Base-by-base conservation (phyloP, 495 filamentous ascomycete genomes). In the Massariosphaeria phaeospora region DNA sequence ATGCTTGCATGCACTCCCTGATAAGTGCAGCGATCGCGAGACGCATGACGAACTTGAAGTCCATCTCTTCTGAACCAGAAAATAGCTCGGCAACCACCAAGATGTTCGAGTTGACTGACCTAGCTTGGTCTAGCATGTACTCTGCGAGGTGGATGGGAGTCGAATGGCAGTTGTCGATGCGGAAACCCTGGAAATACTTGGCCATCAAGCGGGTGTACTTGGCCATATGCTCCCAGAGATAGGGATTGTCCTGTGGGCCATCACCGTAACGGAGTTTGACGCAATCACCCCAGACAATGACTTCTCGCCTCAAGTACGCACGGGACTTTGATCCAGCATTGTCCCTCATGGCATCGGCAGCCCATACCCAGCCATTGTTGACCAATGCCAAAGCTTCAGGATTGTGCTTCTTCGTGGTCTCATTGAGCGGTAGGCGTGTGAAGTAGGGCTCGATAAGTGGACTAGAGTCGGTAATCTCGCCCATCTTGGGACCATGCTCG, bases 301-400 rank as follows among this genome's bases (percentile, higher is more conserved):
- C 89, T 69, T 99, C 89, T 35, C 94, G 81, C 20, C 89, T 82
- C 5, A 97, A 78, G 63, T 99, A 99, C 30, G 91, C 88, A 34
- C 84, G 84, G 1, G 91, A 96, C 34, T 85, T 69, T 0, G 88
- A 84, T 0, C 94, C 94, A 15, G 94, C 94, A 66, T 96, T 91
- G 69, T 99, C 94, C 21, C 85, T 81, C 70, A 97, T 79, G 0
- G 89, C 90, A 66, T 95, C 89, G 12, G 93, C 90, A 57, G 88
- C 89, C 94, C 94, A 99, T 17, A 97, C 89, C 94, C 94, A 99
- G 52, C 94, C 94, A 66, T 99, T 99, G 71, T 96, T 96, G 26
- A 84, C 91, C 15, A 99, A 71, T 2, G 88, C 88, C 29, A 97
- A 72, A 41, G 86, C 82, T 51, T 86, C 86, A 1, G 81, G 74